Percentiles rank a stretch among this genome's conserved stretches.
Conservation (phyloP, 257 asterid species). For the Ophiorrhiza pumila region DNA sequence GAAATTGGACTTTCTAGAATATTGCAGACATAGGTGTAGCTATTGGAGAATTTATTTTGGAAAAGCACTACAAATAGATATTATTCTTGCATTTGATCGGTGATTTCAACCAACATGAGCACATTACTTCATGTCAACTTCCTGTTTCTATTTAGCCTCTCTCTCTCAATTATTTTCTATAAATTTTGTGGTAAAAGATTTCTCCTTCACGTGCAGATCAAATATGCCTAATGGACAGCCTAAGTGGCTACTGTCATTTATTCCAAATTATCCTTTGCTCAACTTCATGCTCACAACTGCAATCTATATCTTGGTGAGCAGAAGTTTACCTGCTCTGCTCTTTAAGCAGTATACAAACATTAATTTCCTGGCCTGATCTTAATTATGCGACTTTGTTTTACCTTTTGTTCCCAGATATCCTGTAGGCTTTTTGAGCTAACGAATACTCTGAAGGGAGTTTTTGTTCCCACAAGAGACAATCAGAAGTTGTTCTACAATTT, state of each 20-base stretch:
- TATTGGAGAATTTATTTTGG: background rate
- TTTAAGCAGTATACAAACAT: background rate
- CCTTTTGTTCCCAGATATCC: slow-evolving; percentile 56
- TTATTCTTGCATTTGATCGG: background rate
- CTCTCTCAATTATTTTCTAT: background rate
- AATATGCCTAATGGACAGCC: slow-evolving; percentile 93
- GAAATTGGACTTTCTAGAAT: background rate
- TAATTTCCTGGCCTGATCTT: slow-evolving; percentile 9
- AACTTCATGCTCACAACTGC: slow-evolving; percentile 94
- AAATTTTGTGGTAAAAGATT: background rate
- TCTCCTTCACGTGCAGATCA: slow-evolving; percentile 54
- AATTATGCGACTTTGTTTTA: slow-evolving; percentile 9
- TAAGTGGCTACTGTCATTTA: slow-evolving; percentile 83
- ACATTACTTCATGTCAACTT: background rate
- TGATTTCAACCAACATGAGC: background rate
- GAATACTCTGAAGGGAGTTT: slow-evolving; percentile 71
- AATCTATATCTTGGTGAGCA: slow-evolving; percentile 68
- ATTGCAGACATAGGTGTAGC: background rate
- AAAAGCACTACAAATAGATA: background rate
- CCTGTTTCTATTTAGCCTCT: background rate
- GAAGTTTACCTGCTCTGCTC: slow-evolving; percentile 9
- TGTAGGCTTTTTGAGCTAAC: slow-evolving; percentile 85
- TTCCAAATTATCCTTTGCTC: slow-evolving; percentile 95
- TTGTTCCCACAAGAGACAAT: slow-evolving; percentile 75
- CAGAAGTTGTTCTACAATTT: slow-evolving; percentile 60